Evolutionary conservation across 208 protist species (phyloP), one percentile per base, ranked within the genome.

Genomic region (Trypanosoma rangeli): DNA sequence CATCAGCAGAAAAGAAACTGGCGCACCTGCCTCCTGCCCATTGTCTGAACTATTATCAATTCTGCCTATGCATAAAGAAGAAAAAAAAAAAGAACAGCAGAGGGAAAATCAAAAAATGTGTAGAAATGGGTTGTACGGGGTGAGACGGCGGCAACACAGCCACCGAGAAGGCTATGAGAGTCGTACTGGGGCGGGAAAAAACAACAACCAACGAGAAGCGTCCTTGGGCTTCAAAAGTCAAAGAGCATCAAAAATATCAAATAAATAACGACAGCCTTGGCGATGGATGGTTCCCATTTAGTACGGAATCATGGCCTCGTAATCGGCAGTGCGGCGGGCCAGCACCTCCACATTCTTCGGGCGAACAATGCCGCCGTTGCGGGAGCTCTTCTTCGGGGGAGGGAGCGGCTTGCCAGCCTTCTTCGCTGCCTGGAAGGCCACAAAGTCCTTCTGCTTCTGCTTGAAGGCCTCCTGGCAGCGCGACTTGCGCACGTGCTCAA

Each of bases 401-500:
- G 90, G 84, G 18, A 92, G 84, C 49, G 85, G 48, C 85, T 89
- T 92, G 64, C 90, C 90, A 59, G 75, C 82, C 87, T 92, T 93
- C 84, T 95, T 92, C 70, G 79, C 85, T 22, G 80, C 77, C 68
- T 83, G 71, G 80, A 81, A 86, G 54, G 82, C 80, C 64, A 82
- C 79, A 80, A 89, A 90, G 68, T 88, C 72, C 74, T 82, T 83
- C 85, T 89, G 73, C 81, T 94, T 92, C 80, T 82, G 72, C 78
- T 93, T 86, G 78, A 97, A 94, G 33, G 90, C 94, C 79, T 94
- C 80, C 82, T 92, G 84, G 87, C 91, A 98, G 78, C 89, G 87
- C 39, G 91, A 96, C 79, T 96, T 94, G 64, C 91, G 84, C 48
- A 99, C 90, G 93, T 99, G 99, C 89, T 99, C 99, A 73, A 99